Conservation (phyloP, 2,329 filamentous ascomycete genomes). For the Colletotrichum eremochloae region DNA sequence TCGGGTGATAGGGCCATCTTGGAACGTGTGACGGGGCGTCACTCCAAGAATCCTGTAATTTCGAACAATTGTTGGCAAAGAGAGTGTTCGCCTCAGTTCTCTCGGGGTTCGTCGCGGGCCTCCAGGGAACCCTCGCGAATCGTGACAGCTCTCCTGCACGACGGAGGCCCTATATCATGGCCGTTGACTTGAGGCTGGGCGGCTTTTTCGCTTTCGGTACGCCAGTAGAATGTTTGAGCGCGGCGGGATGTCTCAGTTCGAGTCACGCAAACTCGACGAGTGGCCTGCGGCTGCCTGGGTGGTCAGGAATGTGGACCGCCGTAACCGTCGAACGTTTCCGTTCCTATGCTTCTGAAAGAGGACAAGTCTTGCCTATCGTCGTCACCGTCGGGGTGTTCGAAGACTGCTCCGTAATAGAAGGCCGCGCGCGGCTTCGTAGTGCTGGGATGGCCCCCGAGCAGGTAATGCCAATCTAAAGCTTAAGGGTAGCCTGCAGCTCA, state of each 20-base stretch:
- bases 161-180: background rate
- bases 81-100: background rate
- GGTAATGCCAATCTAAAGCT: background rate
- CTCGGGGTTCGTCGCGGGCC: background rate
- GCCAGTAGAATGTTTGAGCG: background rate
- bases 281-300: background rate
- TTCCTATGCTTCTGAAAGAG: background rate
- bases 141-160: background rate
- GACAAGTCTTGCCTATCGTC: background rate
- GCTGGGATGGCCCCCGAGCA: background rate
- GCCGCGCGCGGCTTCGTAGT: background rate
- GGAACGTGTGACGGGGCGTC: no score
- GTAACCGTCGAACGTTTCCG: conserved; percentile 1
- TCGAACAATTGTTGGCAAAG: no score
- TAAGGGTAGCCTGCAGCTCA: background rate
- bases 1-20: conserved; percentile 29
- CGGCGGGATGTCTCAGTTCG: conserved; percentile 32
- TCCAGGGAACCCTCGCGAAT: background rate
- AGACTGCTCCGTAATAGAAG: background rate
- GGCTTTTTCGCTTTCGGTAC: background rate
- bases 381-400: background rate
- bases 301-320: background rate
- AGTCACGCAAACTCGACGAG: background rate
- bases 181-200: background rate
- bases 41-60: background rate